phyloP scores from a whole-genome alignment of 768 basidiomycete genomes.

The Psilocybe azurescens region DNA sequence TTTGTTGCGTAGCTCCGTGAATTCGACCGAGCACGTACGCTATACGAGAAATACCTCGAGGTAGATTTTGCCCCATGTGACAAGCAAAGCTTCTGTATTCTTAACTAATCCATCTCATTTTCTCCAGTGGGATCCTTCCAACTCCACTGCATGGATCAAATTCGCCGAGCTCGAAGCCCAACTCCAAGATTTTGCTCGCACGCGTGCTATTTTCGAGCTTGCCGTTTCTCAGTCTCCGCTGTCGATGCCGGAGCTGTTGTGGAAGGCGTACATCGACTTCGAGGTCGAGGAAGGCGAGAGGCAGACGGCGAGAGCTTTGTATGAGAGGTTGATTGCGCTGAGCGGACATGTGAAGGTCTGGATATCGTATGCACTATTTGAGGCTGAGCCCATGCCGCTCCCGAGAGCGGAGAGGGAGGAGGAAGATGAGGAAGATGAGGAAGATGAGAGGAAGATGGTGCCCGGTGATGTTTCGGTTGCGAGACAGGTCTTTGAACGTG shows the following conservation, averaged over 20 bases:
- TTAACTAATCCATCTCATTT: slow-evolving; percentile 17
- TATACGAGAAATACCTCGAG: slow-evolving; percentile 96
- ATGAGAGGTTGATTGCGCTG: slow-evolving; percentile 83
- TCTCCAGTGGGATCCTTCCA: slow-evolving; percentile 81
- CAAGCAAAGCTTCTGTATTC: too few species aligned
- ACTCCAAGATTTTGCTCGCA: slow-evolving; percentile 85
- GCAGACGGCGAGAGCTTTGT: slow-evolving; percentile 80
- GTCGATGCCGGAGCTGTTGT: slow-evolving; percentile 93
- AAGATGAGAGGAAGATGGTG: slow-evolving; percentile 60
- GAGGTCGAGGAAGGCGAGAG: slow-evolving; percentile 95
- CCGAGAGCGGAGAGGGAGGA: slow-evolving; percentile 68
- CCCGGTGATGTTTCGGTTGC: slow-evolving; percentile 76
- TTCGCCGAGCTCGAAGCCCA: slow-evolving; percentile 91
- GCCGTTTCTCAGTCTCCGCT: slow-evolving; percentile 82
- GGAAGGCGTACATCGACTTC: slow-evolving; percentile 97
- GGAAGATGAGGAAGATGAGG: slow-evolving; percentile 55
- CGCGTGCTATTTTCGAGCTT: slow-evolving; percentile 93
- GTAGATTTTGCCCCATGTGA: slow-evolving; percentile 38
- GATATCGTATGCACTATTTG: slow-evolving; percentile 95
- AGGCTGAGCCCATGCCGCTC: slow-evolving; percentile 55
- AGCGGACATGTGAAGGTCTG: slow-evolving; percentile 98
- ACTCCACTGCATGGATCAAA: slow-evolving; percentile 95
- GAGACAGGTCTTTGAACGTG: slow-evolving; percentile 82
- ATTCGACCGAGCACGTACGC: slow-evolving; percentile 89
- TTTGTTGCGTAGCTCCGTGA: slow-evolving; percentile 73